Evolutionary conservation across 345 rosid genomes (phyloP), one percentile per base, ranked within the genome.

Genomic region (Ailanthus altissimus): DNA sequence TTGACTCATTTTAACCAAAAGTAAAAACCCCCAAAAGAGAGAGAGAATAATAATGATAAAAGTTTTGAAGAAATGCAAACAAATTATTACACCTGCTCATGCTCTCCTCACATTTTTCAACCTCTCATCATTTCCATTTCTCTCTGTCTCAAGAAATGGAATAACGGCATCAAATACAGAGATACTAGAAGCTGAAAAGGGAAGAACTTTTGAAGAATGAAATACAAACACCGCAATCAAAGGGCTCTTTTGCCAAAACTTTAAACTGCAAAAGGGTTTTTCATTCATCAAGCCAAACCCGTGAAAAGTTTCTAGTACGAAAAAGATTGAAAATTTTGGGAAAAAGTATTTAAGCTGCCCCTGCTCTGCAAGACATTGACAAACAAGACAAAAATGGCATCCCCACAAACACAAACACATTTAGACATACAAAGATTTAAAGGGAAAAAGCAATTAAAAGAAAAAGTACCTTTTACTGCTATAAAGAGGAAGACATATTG

Each of bases 141-240:
- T 73, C 70, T 51, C 70, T 42, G 6, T 70, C 63, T 47, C 89
- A 82, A 81, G 66, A 49, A 68, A 80, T 72, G 62, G 45, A 79
- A 85, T 84, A 14, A 88, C 84, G 83, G 49, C 32, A 62, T 63
- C 45, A 75, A 18, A 87, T 9, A 72, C 74, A 78, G 61, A 68
- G 74, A 73, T 65, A 61, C 80, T 83, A 76, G 75, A 82, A 77
- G 73, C 58, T 18, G 74, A 76, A 66, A 70, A 71, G 80, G 49
- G 40, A 64, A 47, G 61, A 67, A 68, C 83, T 80, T 85, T 80
- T 65, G 12, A 65, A 76, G 70, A 65, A 66, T 46, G 50, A 76
- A 74, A 75, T 47, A 71, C 67, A 50, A 79, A 81, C 63, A 86
- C 81, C 92, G 92, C 90, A 87, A 92, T 89, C 79, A 88, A 84